Evolutionary conservation across 257 asterid genomes (phyloP), one percentile per base, ranked within the genome.

Genomic region (Leonotis leonurus): DNA sequence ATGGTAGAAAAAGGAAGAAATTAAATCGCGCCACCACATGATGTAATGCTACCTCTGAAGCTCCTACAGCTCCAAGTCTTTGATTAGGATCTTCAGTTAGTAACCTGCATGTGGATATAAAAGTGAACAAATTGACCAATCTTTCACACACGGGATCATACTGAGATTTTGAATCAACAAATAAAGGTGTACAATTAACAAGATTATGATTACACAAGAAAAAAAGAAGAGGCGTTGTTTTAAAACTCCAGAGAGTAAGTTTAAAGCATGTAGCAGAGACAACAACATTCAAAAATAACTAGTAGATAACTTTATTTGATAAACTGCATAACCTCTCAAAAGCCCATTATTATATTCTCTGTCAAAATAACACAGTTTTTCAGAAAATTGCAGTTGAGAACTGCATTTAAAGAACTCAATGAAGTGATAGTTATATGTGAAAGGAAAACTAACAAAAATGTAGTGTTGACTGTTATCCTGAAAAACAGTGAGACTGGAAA

Each of bases 41-140:
- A 12, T 35, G 24, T 22, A 6, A 20, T 21, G 61, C 40, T 53
- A 92, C 99, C 88, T 89, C 97, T 5, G 96, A 73, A 57, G 99
- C 99, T 61, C 99, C 97, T 61, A 68, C 74, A 44, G 97, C 95
- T 73, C 99, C 99, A 52, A 93, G 96, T 80, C 99, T 85, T 78
- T 83, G 85, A 79, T 83, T 76, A 29, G 99, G 99, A 81, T 89
- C 99, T 83, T 93, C 99, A 4, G 94, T 93, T 70, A 93, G 71
- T 75, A 93, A 77, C 76, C 99, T 93, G 81, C 56, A n/a, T n/a
- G n/a, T n/a, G n/a, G n/a, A 68, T 14, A 46, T 18, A 12, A 41
- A 37, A 35, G 43, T 14, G 21, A 62, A 35, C 14, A 40, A 53
- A n/a, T n/a, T n/a, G n/a, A n/a, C n/a, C n/a, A n/a, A n/a, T n/a